phyloP scores from a whole-genome alignment of 1,284 basidiomycete species.

The Schizophyllum amplum region DNA sequence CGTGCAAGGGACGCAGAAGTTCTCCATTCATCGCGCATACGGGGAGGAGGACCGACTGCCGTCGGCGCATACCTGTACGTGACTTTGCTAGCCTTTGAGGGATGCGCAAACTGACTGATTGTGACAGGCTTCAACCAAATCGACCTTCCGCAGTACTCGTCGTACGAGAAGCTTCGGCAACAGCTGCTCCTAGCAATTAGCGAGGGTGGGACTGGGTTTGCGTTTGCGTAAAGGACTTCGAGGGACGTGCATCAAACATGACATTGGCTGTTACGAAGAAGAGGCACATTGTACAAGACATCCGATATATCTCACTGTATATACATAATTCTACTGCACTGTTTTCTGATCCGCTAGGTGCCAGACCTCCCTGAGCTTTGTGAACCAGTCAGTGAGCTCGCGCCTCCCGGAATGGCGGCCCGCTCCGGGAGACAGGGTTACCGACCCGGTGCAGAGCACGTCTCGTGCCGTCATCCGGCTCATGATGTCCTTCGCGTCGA shows the following conservation, averaged over 20 bases:
- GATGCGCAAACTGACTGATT: conserved; percentile 10
- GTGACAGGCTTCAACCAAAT: conserved; percentile 74
- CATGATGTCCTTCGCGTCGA: not conserved
- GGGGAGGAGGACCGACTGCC: conserved; percentile 81
- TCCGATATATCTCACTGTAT: conserved; percentile 15
- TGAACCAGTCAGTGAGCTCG: too few species aligned
- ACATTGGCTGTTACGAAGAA: not conserved
- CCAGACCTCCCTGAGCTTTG: too few species aligned
- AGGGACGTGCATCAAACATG: not conserved
- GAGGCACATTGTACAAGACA: conserved; percentile 2
- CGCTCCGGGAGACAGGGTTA: not conserved
- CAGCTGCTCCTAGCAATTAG: conserved; percentile 85
- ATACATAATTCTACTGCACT: conserved; percentile 9
- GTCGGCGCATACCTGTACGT: conserved; percentile 84
- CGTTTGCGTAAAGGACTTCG: conserved; percentile 58
- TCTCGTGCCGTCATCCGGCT: not conserved
- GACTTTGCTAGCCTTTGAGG: conserved; percentile 1
- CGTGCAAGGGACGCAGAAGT: conserved; percentile 90
- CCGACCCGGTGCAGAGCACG: not conserved
- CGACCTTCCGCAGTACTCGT: conserved; percentile 84
- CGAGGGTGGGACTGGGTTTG: conserved; percentile 90
- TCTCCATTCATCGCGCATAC: conserved; percentile 93
- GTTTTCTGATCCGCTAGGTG: not conserved
- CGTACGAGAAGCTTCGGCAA: conserved; percentile 89
- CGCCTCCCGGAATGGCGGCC: too few species aligned